phyloP scores from a whole-genome alignment of 169 alveolate genomes.

The Plasmodium berghei region DNA sequence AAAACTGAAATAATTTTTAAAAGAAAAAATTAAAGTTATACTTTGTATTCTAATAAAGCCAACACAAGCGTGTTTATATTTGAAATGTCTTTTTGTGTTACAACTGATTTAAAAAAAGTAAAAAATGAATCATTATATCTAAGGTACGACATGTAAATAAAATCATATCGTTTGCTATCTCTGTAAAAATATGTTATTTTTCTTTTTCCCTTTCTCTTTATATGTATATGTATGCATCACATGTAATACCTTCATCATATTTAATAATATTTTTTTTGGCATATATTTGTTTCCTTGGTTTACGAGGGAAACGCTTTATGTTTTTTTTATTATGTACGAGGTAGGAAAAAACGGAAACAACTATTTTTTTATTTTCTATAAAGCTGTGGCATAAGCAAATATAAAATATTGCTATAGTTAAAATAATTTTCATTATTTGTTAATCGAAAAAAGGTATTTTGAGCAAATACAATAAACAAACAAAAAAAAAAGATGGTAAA shows the following conservation, averaged over 20 bases:
- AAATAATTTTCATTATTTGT: conserved; percentile 10
- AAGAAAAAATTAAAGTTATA: too few species aligned
- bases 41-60: conserved; percentile 67
- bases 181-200: too few species aligned
- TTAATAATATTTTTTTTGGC: conserved; percentile 20
- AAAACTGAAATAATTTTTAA: too few species aligned
- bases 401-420: conserved; percentile 23
- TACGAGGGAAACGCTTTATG: background rate
- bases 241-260: conserved; percentile 50
- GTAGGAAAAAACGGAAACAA: conserved; percentile 23
- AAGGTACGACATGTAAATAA: background rate
- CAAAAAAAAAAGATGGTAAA: background rate
- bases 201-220: too few species aligned
- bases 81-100: conserved; percentile 70
- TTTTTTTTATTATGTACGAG: conserved; percentile 9
- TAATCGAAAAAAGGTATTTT: background rate
- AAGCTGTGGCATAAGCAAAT: background rate
- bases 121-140: background rate
- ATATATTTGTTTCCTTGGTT: background rate
- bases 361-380: conserved; percentile 1
- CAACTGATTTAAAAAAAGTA: conserved; percentile 19
- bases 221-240: too few species aligned
- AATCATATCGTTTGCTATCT: too few species aligned
- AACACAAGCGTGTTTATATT: conserved; percentile 41
- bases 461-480: background rate